Percentiles rank a stretch among this genome's conserved stretches.
phyloP scores from a whole-genome alignment of 352 stramenopile genomes.

The Blastocystis sp. region DNA sequence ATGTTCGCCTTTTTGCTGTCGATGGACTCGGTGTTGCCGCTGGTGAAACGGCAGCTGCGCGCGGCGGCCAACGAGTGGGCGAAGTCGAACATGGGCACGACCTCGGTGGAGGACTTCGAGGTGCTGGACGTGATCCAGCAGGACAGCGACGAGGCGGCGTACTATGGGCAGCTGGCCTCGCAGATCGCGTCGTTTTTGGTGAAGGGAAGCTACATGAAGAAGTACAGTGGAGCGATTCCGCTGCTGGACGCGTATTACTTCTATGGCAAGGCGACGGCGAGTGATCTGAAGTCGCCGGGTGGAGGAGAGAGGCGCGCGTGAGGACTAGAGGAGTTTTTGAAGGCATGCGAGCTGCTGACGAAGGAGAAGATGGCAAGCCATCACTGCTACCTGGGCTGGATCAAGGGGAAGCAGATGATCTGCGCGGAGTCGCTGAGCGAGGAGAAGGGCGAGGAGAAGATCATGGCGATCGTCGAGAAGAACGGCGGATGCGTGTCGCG shows the following conservation, averaged over 20 bases:
- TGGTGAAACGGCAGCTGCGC: slow-evolving; percentile 59
- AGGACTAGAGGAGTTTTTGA: slow-evolving; percentile 29
- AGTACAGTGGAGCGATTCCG: slow-evolving; percentile 39
- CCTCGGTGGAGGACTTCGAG: slow-evolving; percentile 26
- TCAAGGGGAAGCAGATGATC: slow-evolving; percentile 53
- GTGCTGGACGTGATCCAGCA: slow-evolving; percentile 57
- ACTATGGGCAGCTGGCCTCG: slow-evolving; percentile 17
- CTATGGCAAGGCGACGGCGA: slow-evolving; percentile 47
- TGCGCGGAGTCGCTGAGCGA: background rate
- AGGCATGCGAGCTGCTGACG: slow-evolving; percentile 5
- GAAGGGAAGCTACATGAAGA: slow-evolving; percentile 15
- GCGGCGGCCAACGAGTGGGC: slow-evolving; percentile 44
- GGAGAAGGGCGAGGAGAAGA: slow-evolving; percentile 17
- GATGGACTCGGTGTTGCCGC: slow-evolving; percentile 17
- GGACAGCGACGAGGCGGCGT: slow-evolving; percentile 33
- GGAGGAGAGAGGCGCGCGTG: no score
- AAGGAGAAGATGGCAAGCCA: background rate
- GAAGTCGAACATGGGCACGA: slow-evolving; percentile 26
- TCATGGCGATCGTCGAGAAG: slow-evolving; percentile 6
- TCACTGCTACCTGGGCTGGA: slow-evolving; percentile 9
- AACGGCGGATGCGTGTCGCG: slow-evolving; percentile 20
- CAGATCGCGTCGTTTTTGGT: slow-evolving; percentile 52
- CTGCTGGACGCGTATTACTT: slow-evolving; percentile 63
- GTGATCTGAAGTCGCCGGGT: slow-evolving; percentile 48
- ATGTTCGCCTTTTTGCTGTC: slow-evolving; percentile 45